A percentile compares a stretch with the other conserved stretches of the same genome.
Evolutionary conservation across 371 early-diverging fungal genomes (phyloP).

Genomic region (Mucor plumbeus): DNA sequence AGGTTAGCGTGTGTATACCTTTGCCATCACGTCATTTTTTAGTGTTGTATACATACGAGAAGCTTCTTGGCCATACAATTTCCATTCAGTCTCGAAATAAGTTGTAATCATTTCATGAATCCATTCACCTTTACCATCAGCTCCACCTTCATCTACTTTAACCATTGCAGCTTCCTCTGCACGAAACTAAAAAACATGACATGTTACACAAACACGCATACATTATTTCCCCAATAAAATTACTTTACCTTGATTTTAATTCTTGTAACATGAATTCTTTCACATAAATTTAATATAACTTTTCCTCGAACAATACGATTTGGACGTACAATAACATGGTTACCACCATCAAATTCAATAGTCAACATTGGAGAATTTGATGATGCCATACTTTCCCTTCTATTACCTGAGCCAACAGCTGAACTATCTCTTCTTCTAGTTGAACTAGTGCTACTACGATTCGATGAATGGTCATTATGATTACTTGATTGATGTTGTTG

Average conservation of each 20-base stretch:
- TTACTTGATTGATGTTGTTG: neutral
- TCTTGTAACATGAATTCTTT: constrained; percentile 45
- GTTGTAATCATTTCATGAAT: constrained; percentile 52
- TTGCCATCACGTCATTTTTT: constrained; percentile 1
- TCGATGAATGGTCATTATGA: neutral
- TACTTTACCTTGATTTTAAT: constrained; percentile 46
- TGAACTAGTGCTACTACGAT: neutral
- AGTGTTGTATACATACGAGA: constrained; percentile 24
- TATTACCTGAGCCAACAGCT: neutral
- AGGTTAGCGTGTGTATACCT: neutral
- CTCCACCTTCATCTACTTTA: constrained; percentile 45
- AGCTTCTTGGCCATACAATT: constrained; percentile 50
- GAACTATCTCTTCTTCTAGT: neutral
- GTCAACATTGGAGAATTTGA: constrained; percentile 11
- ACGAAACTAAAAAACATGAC: constrained; percentile 37
- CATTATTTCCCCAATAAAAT: neutral
- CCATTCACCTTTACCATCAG: constrained; percentile 45
- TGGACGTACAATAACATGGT: constrained; percentile 53
- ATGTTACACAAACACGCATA: neutral
- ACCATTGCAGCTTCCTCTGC: constrained; percentile 58
- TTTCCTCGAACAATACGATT: constrained; percentile 51
- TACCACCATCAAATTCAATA: constrained; percentile 56
- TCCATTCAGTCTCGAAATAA: constrained; percentile 55
- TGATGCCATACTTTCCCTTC: neutral
- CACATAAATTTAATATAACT: constrained; percentile 39